Conservation (phyloP, 2,329 filamentous ascomycete genomes). For the Fusarium zealandicum region DNA sequence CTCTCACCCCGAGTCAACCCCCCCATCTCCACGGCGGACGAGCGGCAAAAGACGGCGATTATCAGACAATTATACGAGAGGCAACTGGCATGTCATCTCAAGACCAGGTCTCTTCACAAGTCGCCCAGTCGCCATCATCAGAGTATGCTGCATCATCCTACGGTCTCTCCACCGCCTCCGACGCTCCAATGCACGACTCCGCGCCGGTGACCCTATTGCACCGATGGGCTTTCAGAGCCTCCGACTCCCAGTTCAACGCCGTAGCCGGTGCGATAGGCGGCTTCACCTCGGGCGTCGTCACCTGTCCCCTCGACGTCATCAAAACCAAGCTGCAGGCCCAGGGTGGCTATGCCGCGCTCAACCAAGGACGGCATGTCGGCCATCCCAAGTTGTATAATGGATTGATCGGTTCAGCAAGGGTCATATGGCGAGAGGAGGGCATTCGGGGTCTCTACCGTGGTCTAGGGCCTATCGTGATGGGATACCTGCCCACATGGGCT, state of each 20-base stretch:
- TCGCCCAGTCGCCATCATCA: constrained; percentile 43
- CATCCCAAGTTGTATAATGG: constrained; percentile 78
- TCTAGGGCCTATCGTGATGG: constrained; percentile 90
- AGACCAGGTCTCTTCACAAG: constrained; percentile 52
- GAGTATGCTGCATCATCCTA: constrained; percentile 50
- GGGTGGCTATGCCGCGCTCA: constrained; percentile 73
- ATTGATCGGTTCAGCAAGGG: constrained; percentile 81
- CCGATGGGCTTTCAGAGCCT: constrained; percentile 63
- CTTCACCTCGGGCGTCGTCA: constrained; percentile 91
- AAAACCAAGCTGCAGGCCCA: constrained; percentile 98
- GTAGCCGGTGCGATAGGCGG: constrained; percentile 88
- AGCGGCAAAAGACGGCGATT: constrained; percentile 13
- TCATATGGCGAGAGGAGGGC: constrained; percentile 90
- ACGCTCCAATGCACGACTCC: constrained; percentile 45
- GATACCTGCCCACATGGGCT: constrained; percentile 97
- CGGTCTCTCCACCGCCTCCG: constrained; percentile 44
- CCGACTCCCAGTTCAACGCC: constrained; percentile 76
- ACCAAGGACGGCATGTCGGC: constrained; percentile 56
- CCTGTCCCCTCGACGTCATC: constrained; percentile 97
- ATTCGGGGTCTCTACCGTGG: constrained; percentile 91
- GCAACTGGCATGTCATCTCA: constrained; percentile 57
- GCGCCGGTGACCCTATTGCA: constrained; percentile 55
- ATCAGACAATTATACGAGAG: constrained; percentile 13
- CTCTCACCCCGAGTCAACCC: background rate
- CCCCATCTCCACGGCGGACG: constrained; percentile 11